Base-by-base conservation (phyloP, 495 filamentous ascomycete genomes). In the Aspergillus wentii region DNA sequence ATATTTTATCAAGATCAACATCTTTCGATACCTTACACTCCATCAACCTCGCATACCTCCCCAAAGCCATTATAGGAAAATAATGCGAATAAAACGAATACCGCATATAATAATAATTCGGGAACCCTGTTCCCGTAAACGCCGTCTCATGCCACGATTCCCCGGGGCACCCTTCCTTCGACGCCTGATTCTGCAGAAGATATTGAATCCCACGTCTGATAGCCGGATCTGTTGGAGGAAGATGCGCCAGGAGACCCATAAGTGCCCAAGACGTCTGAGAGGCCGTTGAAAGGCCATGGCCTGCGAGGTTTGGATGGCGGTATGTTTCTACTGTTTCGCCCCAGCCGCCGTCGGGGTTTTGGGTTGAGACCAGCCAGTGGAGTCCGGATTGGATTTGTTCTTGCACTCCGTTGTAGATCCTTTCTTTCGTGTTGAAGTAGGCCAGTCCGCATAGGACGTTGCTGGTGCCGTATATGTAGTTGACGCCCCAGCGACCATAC, bases 41-140 rank as follows among this genome's bases (percentile, higher is more conserved):
- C 11, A 11, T 25, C 22, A 25, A 6, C 26, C 10, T 18, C 22
- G 37, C 14, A 30, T 59, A 69, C 21, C 56, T 42, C 1, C 57
- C 54, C 35, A 69, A 30, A 0, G 64, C 66, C 56, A 64, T 66
- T 32, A 68, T 51, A 6, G 66, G 58, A 30, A 69, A 69, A 23
- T 57, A 61, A 43, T 66, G 66, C 1, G 35, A 22, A 35, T 68
- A 69, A 9, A 52, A 43, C 2, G 30, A 11, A 42, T 68, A 69
- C 2, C 54, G 45, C 13, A 68, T 5, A 22, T 63, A 69, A 16
- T 64, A 49, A 23, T 39, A 30, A 1, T 48, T 48, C 0, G 66
- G 66, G 35, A 69, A 66, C 3, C 56, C 66, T 5, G 51, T 56
- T 5, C 46, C 66, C 7, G 62, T 62, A 32, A 56, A 64, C 3